Conservation (phyloP, 257 asterid species). For the Solanum lycopersicoides region DNA sequence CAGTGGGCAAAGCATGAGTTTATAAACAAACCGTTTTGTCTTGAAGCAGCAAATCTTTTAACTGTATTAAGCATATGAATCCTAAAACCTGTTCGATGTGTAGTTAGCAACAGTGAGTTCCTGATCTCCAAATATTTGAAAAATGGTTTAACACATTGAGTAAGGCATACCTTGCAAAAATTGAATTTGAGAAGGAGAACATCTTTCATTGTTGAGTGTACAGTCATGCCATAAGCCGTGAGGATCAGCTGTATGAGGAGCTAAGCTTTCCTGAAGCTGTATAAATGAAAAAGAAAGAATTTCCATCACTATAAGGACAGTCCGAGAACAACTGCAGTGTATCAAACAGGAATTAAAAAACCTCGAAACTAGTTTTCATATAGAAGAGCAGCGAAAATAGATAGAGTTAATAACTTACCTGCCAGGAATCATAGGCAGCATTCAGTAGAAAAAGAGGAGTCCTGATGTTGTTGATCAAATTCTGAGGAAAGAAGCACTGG, state of each 20-base stretch:
- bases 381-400: not conserved
- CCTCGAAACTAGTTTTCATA: not conserved
- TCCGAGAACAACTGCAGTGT: not conserved
- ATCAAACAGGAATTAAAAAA: not conserved
- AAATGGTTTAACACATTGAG: not conserved
- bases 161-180: conserved; percentile 46
- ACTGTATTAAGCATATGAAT: conserved; percentile 50
- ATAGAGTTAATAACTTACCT: conserved; percentile 32
- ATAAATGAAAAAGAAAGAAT: not conserved
- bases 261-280: conserved; percentile 78
- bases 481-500: conserved; percentile 97
- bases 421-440: conserved; percentile 98
- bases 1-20: conserved; percentile 97
- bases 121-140: not conserved
- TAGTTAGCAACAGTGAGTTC: not conserved
- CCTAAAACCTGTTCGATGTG: conserved; percentile 44
- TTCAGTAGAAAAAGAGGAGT: conserved; percentile 86
- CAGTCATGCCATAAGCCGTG: conserved; percentile 57
- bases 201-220: conserved; percentile 34
- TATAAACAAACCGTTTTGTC: conserved; percentile 59
- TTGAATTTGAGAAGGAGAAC: conserved; percentile 58
- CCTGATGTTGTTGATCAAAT: conserved; percentile 43
- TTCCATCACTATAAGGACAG: not conserved
- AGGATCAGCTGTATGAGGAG: conserved; percentile 68
- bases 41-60: conserved; percentile 27